Evolutionary conservation across 805 yeast species (phyloP).

Genomic region (Naumovozyma baii): DNA sequence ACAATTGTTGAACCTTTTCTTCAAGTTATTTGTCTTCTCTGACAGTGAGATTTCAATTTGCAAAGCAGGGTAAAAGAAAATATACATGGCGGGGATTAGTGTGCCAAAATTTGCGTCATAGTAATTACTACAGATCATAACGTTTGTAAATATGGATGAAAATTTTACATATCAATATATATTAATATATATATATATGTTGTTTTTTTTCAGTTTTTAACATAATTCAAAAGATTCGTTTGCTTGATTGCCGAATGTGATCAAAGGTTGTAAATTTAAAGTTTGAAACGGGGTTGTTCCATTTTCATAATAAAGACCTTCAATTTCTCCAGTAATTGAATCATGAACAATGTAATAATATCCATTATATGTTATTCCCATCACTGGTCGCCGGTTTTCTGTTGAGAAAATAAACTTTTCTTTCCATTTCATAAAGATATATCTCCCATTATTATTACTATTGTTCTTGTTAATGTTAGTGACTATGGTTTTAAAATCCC

Average conservation of each 20-base stretch:
- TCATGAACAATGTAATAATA: constrained; percentile 78
- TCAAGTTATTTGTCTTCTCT: too few species aligned
- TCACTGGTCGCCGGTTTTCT: constrained; percentile 34
- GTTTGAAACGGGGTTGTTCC: constrained; percentile 63
- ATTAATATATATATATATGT: neutral
- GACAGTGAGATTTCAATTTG: too few species aligned
- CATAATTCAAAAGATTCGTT: neutral
- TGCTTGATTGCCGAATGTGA: neutral
- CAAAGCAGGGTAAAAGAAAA: too few species aligned
- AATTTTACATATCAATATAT: too few species aligned
- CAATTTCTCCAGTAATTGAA: constrained; percentile 58
- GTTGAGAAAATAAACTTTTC: constrained; percentile 83
- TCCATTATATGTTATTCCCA: constrained; percentile 75
- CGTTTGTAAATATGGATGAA: too few species aligned
- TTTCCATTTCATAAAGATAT: constrained; percentile 85
- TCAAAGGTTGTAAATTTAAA: constrained; percentile 39
- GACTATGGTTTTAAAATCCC: too few species aligned
- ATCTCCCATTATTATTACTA: constrained; percentile 30
- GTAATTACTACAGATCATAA: too few species aligned
- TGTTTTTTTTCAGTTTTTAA: neutral
- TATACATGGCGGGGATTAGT: too few species aligned
- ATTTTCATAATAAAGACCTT: constrained; percentile 72
- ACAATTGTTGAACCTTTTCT: too few species aligned
- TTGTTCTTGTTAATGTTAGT: constrained; percentile 2
- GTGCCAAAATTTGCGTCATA: too few species aligned